phyloP scores from a whole-genome alignment of 768 basidiomycete species.

The Fistulinella prunicolor region DNA sequence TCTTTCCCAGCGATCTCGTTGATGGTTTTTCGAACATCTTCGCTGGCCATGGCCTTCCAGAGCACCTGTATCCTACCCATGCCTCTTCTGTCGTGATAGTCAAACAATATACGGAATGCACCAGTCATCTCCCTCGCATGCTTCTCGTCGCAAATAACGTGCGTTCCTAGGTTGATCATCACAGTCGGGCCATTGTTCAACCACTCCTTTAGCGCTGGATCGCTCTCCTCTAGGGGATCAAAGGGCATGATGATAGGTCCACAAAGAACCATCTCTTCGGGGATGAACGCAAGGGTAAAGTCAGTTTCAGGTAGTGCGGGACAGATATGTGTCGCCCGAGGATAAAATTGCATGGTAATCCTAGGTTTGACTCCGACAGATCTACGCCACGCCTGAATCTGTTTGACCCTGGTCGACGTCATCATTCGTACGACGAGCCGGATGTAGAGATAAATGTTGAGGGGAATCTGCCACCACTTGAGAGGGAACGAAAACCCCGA shows the following conservation, averaged over 20 bases:
- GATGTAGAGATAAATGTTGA: not conserved
- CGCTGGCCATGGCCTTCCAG: not conserved
- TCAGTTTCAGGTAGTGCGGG: not conserved
- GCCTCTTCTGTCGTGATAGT: not conserved
- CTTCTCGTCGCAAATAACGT: not conserved
- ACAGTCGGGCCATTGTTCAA: not conserved
- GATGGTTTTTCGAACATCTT: not conserved
- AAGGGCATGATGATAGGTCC: not conserved
- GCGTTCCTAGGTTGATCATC: not conserved
- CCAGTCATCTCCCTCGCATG: not conserved
- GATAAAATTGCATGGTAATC: not conserved
- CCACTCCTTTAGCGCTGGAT: not conserved
- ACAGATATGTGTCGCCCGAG: not conserved
- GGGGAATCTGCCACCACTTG: not conserved
- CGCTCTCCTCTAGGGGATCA: not conserved
- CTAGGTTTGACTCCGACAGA: not conserved
- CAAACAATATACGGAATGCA: not conserved
- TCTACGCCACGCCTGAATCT: not conserved
- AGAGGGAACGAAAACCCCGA: not conserved
- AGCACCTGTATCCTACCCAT: not conserved
- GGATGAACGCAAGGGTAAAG: not conserved
- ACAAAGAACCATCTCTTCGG: not conserved
- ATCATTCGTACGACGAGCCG: not conserved
- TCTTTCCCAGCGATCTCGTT: not conserved
- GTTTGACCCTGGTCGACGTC: not conserved